phyloP scores from a whole-genome alignment of 805 yeast genomes.

The Tetrapisispora phaffii region DNA sequence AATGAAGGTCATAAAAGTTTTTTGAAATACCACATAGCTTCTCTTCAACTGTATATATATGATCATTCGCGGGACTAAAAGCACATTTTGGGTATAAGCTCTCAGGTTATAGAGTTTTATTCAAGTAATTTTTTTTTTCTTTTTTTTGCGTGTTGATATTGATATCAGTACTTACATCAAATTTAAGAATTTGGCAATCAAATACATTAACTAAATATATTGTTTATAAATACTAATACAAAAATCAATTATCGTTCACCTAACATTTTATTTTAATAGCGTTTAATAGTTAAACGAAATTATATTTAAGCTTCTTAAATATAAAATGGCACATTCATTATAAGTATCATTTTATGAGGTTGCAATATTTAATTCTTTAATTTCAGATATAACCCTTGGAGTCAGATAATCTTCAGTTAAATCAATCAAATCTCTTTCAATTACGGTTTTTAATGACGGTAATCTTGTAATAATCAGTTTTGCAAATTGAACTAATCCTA shows the following conservation, averaged over 20 bases:
- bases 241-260: too few relatives aligned
- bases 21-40: not conserved
- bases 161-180: too few relatives aligned
- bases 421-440: constrained; percentile 19
- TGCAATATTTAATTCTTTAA: constrained; percentile 9
- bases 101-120: not conserved
- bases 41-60: not conserved
- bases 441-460: constrained; percentile 7
- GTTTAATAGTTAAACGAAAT: not conserved
- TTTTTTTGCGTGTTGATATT: too few relatives aligned
- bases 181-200: too few relatives aligned
- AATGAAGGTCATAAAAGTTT: not conserved
- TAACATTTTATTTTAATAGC: too few relatives aligned
- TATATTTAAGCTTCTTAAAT: not conserved
- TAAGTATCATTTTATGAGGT: not conserved
- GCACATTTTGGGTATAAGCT: not conserved
- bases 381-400: constrained; percentile 36
- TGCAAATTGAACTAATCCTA: constrained; percentile 38
- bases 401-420: constrained; percentile 33
- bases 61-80: not conserved
- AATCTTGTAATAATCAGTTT: constrained; percentile 13
- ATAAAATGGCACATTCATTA: too few relatives aligned
- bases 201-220: too few relatives aligned
- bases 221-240: too few relatives aligned
- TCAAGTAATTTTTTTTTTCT: not conserved